Conservation (phyloP, 768 basidiomycete species). For the Termitomyces sp. region DNA sequence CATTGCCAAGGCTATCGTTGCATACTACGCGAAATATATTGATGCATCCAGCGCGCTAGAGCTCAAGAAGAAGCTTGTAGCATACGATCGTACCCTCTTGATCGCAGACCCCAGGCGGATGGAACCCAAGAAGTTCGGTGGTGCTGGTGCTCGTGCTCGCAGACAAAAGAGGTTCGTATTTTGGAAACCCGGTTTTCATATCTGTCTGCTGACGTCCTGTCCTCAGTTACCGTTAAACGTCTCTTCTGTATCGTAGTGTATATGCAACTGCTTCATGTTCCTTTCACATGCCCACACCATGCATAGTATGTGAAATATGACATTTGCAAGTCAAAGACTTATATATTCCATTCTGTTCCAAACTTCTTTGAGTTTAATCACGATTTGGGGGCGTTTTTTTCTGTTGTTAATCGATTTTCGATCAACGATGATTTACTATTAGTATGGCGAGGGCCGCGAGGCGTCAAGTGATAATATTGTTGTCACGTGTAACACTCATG, state of each 20-base stretch:
- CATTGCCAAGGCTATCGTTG: conserved; percentile 95
- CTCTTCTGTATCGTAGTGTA: conserved; percentile 26
- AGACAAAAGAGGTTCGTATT: conserved; percentile 84
- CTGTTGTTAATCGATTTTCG: not conserved
- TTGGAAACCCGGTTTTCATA: not conserved
- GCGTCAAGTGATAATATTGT: not conserved
- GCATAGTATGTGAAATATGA: conserved; percentile 28
- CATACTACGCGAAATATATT: conserved; percentile 98
- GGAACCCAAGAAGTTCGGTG: conserved; percentile 99
- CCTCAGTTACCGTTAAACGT: conserved; percentile 73
- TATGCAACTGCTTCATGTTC: conserved; percentile 42
- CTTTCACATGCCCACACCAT: conserved; percentile 32
- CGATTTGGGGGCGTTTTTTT: not conserved
- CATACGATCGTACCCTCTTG: conserved; percentile 88
- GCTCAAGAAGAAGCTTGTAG: conserved; percentile 95
- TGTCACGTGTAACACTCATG: conserved; percentile 1
- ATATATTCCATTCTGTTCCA: not conserved
- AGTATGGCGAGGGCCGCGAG: no score
- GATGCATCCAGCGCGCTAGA: conserved; percentile 97
- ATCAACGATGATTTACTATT: not conserved
- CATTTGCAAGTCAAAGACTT: not conserved
- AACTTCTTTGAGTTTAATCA: not conserved
- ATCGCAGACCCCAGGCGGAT: conserved; percentile 95
- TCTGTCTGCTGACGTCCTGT: conserved; percentile 7
- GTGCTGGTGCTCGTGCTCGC: conserved; percentile 95